Conservation (phyloP, 164 flowering plant genomes). For the Liriodendron chinense region DNA sequence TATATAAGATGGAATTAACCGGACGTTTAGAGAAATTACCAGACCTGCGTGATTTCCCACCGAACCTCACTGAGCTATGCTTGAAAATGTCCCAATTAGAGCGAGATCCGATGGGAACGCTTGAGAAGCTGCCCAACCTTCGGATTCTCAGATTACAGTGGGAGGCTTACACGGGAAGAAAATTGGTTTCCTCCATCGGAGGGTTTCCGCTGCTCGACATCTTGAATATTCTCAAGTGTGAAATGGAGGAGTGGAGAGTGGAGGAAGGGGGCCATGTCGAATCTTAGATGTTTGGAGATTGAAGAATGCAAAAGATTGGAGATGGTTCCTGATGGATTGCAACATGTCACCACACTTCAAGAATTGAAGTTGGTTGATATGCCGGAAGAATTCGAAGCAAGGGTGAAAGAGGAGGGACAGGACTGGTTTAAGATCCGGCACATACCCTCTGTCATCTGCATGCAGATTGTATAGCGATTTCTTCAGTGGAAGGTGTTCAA, state of each 20-base stretch:
- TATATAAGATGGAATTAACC: not conserved
- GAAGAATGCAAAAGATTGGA: slow-evolving; percentile 15
- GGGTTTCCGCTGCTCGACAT: not conserved
- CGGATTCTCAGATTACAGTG: not conserved
- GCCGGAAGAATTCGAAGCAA: not conserved
- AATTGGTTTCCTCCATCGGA: not conserved
- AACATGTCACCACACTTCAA: slow-evolving; percentile 18
- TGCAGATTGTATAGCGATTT: no score
- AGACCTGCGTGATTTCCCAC: not conserved
- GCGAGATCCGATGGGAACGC: not conserved
- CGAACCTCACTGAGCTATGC: not conserved
- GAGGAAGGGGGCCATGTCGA: not conserved
- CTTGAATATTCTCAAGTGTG: not conserved
- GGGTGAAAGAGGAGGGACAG: not conserved
- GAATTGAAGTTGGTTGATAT: not conserved
- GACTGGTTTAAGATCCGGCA: not conserved
- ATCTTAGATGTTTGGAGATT: not conserved
- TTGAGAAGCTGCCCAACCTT: slow-evolving; percentile 1
- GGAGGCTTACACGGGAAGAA: slow-evolving; percentile 12
- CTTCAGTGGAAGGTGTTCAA: no score
- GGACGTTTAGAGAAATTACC: not conserved
- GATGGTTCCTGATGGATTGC: slow-evolving; percentile 30
- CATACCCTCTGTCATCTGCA: not conserved
- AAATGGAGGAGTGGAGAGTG: slow-evolving; percentile 2
- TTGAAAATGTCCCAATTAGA: not conserved